A percentile compares a stretch with the other conserved stretches of the same genome.
phyloP scores from a whole-genome alignment of 2,329 filamentous ascomycete species.

The Monascus ruber region DNA sequence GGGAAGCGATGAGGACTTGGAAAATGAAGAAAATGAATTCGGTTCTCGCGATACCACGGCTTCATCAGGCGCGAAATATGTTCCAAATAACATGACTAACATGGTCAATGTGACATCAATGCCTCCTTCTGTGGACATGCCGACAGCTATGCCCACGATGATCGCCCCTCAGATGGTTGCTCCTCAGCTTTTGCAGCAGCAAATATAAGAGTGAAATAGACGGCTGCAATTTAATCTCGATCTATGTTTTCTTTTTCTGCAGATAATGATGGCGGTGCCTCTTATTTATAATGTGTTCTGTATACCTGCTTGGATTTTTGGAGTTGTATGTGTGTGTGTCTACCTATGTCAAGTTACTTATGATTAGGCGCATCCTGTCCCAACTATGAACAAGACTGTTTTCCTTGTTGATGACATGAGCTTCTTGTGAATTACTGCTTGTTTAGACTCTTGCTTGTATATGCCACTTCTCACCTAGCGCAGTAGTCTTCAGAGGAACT shows the following conservation, averaged over 20 bases:
- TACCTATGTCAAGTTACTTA: no score
- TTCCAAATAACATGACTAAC: conserved; percentile 20
- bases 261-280: neutral
- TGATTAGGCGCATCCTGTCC: no score
- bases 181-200: conserved; percentile 32
- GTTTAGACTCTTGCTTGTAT: no score
- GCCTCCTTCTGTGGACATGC: conserved; percentile 23
- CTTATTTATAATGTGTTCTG: neutral
- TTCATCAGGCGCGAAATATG: conserved; percentile 22
- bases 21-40: conserved; percentile 78
- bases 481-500: no score
- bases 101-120: conserved; percentile 26
- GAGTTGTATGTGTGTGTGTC: no score
- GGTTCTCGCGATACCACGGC: conserved; percentile 69
- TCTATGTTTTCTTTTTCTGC: neutral
- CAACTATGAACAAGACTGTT: no score
- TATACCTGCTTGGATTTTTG: neutral
- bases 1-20: conserved; percentile 65
- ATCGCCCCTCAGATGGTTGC: conserved; percentile 31
- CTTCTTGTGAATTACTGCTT: no score
- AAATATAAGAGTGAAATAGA: conserved; percentile 18
- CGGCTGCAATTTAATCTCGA: neutral
- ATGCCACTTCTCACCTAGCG: no score
- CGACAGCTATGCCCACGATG: conserved; percentile 30
- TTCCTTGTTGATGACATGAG: no score